These are phyloP conservation scores for Conidiobolus incongruus DNA, from an alignment of 371 early-diverging fungal species.

Conservation along the genomic window DNA sequence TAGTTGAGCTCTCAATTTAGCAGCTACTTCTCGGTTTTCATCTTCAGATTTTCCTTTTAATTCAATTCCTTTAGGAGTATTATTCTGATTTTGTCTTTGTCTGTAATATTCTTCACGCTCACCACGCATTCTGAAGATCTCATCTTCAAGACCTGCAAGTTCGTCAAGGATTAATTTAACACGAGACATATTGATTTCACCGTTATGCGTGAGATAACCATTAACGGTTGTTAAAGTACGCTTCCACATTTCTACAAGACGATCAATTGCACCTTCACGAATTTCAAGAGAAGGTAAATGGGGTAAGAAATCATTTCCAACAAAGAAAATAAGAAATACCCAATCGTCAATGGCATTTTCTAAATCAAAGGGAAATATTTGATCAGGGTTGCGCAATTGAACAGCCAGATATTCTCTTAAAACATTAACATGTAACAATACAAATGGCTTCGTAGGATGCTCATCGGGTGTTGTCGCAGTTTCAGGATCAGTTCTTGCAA, in stretches of 20 bases:
- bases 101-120: conserved; percentile 6
- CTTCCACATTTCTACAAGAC: conserved; percentile 74
- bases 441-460: conserved; percentile 48
- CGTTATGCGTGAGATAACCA: conserved; percentile 70
- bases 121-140: conserved; percentile 56
- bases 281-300: conserved; percentile 96
- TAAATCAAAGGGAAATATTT: conserved; percentile 50
- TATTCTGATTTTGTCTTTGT: neutral
- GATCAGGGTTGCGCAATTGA: conserved; percentile 43
- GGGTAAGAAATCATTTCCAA: conserved; percentile 99
- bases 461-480: conserved; percentile 8
- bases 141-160: conserved; percentile 63
- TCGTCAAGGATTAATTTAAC: conserved; percentile 57
- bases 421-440: conserved; percentile 69
- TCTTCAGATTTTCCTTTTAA: neutral
- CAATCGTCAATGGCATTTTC: conserved; percentile 96
- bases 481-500: neutral
- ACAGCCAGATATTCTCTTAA: conserved; percentile 83
- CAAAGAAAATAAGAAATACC: conserved; percentile 97
- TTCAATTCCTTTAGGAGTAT: neutral
- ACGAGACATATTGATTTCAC: conserved; percentile 47
- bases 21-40: neutral
- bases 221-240: conserved; percentile 40
- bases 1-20: neutral
- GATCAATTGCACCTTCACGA: conserved; percentile 89